Base-by-base conservation (phyloP, 202 grass and related monocot species). In the Panicum hallii region DNA sequence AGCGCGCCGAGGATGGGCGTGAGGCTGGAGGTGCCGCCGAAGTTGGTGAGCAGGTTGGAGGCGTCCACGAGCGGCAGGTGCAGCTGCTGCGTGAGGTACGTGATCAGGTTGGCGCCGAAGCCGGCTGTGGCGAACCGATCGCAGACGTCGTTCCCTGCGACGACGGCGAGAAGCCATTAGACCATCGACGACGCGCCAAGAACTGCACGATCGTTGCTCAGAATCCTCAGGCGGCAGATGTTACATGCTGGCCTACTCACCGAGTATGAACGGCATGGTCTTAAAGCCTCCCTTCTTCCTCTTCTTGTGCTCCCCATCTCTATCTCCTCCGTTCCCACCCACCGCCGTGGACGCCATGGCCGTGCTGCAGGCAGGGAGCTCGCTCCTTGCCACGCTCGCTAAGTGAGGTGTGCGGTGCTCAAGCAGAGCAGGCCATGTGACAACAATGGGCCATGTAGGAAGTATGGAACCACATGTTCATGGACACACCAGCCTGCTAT, bases 91-190 rank as follows among this genome's bases (percentile, higher is more conserved):
- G 74, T 95, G 42, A 95, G 80, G 81, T 91, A 95, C n/a, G 84
- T 89, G 67, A 95, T 93, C 74, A 95, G 63, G 75, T 95, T 95
- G 61, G 84, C 66, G 45, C 79, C 89, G 86, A 93, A 95, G 42
- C 90, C 88, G 5, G 79, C 67, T 22, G 84, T 79, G n/a, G 89
- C 84, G 32, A 95, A 89, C 14, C 87, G 72, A 62, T 95, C 81
- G 32, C 93, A 93, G 46, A 91, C 22, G 69, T 93, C 89, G 78
- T 89, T 93, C 38, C 86, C 93, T 95, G 86, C 40, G 20, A 32
- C 20, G 16, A 53, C 42, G 13, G 9, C 11, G 70, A 38, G 16
- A 41, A 10, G 34, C 45, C 80, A 74, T 84, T 67, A 30, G 75
- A 53, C 20, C 36, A 52, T 47, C 13, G 36, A 4, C 36, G 22